A percentile compares a stretch with the other conserved stretches of the same genome.
phyloP scores from a whole-genome alignment of 2,329 filamentous ascomycete species.

The Fusarium liriodendri region DNA sequence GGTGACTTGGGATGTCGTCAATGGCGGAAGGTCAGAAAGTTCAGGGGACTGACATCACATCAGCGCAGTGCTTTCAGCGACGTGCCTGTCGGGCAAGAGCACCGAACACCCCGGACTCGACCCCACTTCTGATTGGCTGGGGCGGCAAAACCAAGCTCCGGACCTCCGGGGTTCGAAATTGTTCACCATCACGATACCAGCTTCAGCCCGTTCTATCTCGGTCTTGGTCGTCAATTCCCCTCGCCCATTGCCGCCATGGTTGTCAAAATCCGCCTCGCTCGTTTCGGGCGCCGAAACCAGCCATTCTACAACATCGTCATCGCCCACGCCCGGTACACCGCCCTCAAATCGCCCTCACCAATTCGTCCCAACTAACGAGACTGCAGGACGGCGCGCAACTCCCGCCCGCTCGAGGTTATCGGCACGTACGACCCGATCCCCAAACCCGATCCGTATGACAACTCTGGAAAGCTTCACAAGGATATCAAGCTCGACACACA shows the following conservation, averaged over 20 bases:
- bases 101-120: neutral
- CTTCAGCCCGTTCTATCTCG: slow-evolving; percentile 2
- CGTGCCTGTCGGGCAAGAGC: neutral
- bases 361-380: neutral
- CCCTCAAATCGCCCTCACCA: neutral
- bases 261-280: slow-evolving; percentile 90
- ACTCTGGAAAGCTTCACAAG: slow-evolving; percentile 80
- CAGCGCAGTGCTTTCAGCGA: slow-evolving; percentile 5
- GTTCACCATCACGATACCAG: slow-evolving; percentile 36
- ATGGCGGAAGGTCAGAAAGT: slow-evolving; percentile 19
- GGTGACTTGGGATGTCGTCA: slow-evolving; percentile 28
- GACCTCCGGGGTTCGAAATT: slow-evolving; percentile 44
- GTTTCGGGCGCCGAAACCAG: slow-evolving; percentile 88
- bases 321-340: slow-evolving; percentile 82
- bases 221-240: slow-evolving; percentile 29
- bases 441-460: slow-evolving; percentile 69
- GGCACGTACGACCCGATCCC: slow-evolving; percentile 79
- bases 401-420: slow-evolving; percentile 92
- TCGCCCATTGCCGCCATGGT: slow-evolving; percentile 72
- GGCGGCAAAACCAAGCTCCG: slow-evolving; percentile 53
- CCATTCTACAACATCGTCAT: slow-evolving; percentile 99
- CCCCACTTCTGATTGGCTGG: slow-evolving; percentile 39
- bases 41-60: slow-evolving; percentile 36
- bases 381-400: slow-evolving; percentile 83
- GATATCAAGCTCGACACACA: slow-evolving; percentile 87